phyloP scores from a whole-genome alignment of 345 rosid genomes.

The Euphorbia tirucalli region DNA sequence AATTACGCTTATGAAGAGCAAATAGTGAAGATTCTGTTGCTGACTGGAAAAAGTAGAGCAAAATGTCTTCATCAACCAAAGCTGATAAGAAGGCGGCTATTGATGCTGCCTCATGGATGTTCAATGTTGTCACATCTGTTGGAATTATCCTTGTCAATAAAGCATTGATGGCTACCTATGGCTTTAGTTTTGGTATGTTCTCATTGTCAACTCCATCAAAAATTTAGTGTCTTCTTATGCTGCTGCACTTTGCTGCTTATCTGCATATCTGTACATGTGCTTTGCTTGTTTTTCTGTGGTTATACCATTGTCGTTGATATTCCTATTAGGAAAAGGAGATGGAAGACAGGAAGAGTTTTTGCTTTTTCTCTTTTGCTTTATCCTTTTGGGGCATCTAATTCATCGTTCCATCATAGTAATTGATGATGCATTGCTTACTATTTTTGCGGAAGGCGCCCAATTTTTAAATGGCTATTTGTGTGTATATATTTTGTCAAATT shows the following conservation, averaged over 20 bases:
- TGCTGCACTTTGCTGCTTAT: neutral
- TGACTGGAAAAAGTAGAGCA: slow-evolving; percentile 20
- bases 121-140: slow-evolving; percentile 96
- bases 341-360: neutral
- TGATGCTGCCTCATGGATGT: slow-evolving; percentile 96
- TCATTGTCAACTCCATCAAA: neutral
- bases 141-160: slow-evolving; percentile 96
- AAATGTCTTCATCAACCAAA: slow-evolving; percentile 67
- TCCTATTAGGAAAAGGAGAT: neutral
- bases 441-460: neutral
- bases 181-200: slow-evolving; percentile 81
- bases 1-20: slow-evolving; percentile 26
- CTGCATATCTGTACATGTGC: too few relatives aligned
- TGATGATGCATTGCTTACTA: neutral
- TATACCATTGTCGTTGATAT: neutral
- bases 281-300: too few relatives aligned
- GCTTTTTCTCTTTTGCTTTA: neutral
- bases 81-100: slow-evolving; percentile 69
- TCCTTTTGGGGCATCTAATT: neutral
- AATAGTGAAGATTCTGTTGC: slow-evolving; percentile 29
- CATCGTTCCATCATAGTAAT: neutral
- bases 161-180: slow-evolving; percentile 91
- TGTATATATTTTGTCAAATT: neutral
- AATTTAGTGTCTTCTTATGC: slow-evolving; percentile 8
- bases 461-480: neutral